Evolutionary conservation across 305 asterid genomes (phyloP), one percentile per base, ranked within the genome.

Genomic region (Euphrasia arctica): DNA sequence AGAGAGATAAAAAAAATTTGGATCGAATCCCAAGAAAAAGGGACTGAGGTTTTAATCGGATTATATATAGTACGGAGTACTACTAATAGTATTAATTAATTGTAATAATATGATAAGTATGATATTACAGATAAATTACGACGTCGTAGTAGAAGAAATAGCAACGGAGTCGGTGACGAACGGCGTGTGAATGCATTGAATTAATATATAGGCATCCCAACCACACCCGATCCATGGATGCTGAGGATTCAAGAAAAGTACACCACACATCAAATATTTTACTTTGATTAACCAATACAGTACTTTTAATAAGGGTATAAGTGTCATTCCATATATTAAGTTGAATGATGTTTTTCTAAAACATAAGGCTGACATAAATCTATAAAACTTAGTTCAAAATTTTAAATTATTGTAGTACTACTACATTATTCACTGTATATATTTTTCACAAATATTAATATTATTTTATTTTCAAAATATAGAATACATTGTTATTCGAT

Each of bases 1-100:
- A 49, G 14, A 3, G 25, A 14, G 14, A 49, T 11, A 0, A 4
- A 10, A 43, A 71, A 32, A 7, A 56, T 28, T n/a, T 15, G 65
- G 62, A 39, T 63, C 67, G 15, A 64, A 63, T 68, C 70, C 70
- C 73, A 68, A 67, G 12, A 32, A 59, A 63, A 68, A 67, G 7
- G 47, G 54, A 63, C 58, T 48, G 48, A 49, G 22, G 4, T 4
- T 5, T 29, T 3, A 48, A 48, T 43, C 12, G 8, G 7, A 2
- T 43, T 43, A 43, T 18, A 18, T 18, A 18, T 18, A 18, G 22
- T 18, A 18, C 22, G 22, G 22, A 18, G 22, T 18, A 18, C 22
- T 18, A 18, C 22, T 18, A 18, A 18, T 43, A 5, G 10, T 11
- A 5, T 49, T 0, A 49, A 4, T 49, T 49, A 49, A 1, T 13